A percentile compares a stretch with the other conserved stretches of the same genome.
phyloP scores from a whole-genome alignment of 83 land plant genomes.

The Thuja plicata region DNA sequence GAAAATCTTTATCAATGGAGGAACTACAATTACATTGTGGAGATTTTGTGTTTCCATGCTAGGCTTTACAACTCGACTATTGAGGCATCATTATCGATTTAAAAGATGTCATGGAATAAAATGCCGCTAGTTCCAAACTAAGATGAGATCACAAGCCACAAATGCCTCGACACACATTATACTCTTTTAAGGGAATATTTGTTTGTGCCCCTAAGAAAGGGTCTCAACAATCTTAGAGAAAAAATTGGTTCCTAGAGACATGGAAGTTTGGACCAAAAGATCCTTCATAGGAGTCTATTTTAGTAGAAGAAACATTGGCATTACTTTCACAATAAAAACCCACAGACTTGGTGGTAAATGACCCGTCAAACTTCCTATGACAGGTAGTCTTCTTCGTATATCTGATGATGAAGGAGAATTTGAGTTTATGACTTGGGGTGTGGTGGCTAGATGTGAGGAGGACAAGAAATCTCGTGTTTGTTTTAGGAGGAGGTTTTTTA shows the following conservation, averaged over 20 bases:
- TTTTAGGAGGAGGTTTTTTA: too few species aligned
- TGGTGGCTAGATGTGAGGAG: not conserved
- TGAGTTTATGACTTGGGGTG: not conserved
- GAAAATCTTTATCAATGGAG: not conserved
- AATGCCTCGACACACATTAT: not conserved
- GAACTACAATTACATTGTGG: not conserved
- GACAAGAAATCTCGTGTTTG: not conserved
- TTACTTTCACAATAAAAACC: not conserved
- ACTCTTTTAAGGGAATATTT: not conserved
- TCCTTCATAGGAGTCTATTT: not conserved
- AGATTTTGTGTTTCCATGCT: not conserved
- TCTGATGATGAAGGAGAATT: not conserved
- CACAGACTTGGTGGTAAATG: not conserved
- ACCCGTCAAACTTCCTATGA: not conserved
- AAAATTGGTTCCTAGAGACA: constrained; percentile 1
- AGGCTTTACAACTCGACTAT: too few species aligned
- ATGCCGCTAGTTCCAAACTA: not conserved
- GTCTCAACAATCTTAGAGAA: not conserved
- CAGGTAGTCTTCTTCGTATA: not conserved
- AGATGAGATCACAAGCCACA: too few species aligned
- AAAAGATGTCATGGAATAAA: not conserved
- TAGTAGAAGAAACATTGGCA: not conserved
- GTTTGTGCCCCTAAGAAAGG: not conserved
- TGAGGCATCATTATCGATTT: not conserved
- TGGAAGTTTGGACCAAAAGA: not conserved